Evolutionary conservation across 2,329 filamentous ascomycete species (phyloP).

Genomic region (Neonectria punicea): DNA sequence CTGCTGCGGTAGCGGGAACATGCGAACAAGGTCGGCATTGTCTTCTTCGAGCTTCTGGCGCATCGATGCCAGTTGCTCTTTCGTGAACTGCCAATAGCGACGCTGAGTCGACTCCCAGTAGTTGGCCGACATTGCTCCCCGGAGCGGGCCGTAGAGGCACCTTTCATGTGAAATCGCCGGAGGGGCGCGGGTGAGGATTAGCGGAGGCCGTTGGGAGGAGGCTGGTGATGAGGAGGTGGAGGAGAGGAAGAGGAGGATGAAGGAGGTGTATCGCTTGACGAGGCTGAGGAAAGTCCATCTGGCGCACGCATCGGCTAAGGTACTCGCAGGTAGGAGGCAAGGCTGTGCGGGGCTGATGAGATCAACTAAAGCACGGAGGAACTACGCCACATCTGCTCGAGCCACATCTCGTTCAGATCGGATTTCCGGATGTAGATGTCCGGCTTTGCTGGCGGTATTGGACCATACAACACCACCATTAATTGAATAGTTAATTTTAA

Average conservation of each 20-base stretch:
- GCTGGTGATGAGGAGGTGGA: background rate
- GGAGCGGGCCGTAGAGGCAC: conserved; percentile 25
- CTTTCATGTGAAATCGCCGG: conserved; percentile 7
- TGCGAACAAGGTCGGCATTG: conserved; percentile 77
- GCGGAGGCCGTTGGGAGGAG: background rate
- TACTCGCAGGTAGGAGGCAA: conserved; percentile 2
- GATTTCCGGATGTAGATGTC: conserved; percentile 1
- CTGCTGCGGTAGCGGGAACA: conserved; percentile 84
- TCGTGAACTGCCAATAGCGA: conserved; percentile 89
- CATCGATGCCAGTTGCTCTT: conserved; percentile 79
- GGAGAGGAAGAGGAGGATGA: background rate
- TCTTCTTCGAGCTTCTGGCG: conserved; percentile 82
- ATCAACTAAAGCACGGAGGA: background rate
- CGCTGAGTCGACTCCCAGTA: conserved; percentile 97
- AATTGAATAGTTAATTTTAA: background rate
- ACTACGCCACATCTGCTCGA: conserved; percentile 9
- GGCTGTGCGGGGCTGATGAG: conserved; percentile 25
- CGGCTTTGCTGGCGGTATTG: background rate
- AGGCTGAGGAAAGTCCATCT: conserved; percentile 18
- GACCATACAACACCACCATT: background rate
- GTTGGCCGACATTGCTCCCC: conserved; percentile 81
- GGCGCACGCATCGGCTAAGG: conserved; percentile 11
- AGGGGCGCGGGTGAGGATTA: background rate
- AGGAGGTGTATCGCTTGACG: conserved; percentile 11
- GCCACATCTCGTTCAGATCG: conserved; percentile 14